Base-by-base conservation (phyloP, 2,329 filamentous ascomycete genomes). In the Cladosporium phlei region DNA sequence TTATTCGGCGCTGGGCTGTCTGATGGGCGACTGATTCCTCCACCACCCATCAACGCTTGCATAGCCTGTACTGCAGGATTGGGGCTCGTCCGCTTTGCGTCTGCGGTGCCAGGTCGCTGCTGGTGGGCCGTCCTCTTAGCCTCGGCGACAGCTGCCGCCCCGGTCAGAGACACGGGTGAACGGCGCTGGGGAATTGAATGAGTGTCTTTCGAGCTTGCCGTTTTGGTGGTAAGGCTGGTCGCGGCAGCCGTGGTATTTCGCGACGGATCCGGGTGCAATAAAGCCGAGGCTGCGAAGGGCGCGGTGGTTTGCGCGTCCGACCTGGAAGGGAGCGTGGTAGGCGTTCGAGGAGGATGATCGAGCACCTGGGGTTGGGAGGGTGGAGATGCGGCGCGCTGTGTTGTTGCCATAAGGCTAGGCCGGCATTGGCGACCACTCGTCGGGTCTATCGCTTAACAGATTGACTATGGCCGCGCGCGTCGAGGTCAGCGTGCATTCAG, bases 101-200 rank as follows among this genome's bases (percentile, higher is more conserved):
- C 42, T 14, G 25, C 24, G 6, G 32, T 16, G 22, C 32, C 32
- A 17, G 16, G 14, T 7, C 35, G 52, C 46, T 66, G 61, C 47
- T 70, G 65, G 49, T 72, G 65, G 48, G 65, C 62, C 48, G 61
- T 62, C 34, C 69, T 66, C 48, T 70, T 70, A 54, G 74, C 64
- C 54, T 76, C 73, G 35, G 68, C 69, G 55, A 75, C 62, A 30
- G 72, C 73, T 47, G 68, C 69, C 16, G 70, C 69, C 37, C 70
- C 73, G 1, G 73, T 74, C 20, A 76, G 51, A 20, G 55, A 51
- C 33, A 56, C n/a, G 9, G 55, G 51, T 8, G 33, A 48, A 20
- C 46, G 46, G 11, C 14, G 20, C 16, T 24, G 20, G n/a, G n/a
- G n/a, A n/a, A n/a, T n/a, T 25, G 29, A 28, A 24, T 34, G 40